Conservation (phyloP, 257 asterid genomes). For the Primulina huaijiensis region DNA sequence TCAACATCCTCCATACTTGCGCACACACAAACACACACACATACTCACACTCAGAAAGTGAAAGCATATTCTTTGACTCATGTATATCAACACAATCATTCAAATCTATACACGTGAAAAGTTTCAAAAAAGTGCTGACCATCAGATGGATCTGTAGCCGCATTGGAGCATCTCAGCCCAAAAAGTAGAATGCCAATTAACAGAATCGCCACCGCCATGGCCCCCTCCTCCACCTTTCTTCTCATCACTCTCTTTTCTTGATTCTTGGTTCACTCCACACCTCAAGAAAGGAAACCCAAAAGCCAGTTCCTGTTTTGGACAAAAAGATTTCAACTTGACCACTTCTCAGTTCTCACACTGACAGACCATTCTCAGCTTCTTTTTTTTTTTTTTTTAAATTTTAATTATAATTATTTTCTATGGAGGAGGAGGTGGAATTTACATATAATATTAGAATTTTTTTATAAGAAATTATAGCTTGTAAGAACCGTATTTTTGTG, state of each 20-base stretch:
- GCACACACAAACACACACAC: no score
- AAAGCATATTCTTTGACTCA: neutral
- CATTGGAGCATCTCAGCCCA: neutral
- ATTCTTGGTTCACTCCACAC: neutral
- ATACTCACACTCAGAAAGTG: neutral
- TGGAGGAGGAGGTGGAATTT: neutral
- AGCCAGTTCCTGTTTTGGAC: neutral
- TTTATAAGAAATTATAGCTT: no score
- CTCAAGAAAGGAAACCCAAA: neutral
- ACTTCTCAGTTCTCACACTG: no score
- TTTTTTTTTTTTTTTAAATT: no score
- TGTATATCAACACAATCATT: neutral
- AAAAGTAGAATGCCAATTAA: neutral
- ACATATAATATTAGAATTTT: no score
- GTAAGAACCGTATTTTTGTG: no score
- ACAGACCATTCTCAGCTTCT: no score
- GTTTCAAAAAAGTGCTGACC: neutral
- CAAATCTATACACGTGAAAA: neutral
- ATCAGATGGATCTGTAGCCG: neutral
- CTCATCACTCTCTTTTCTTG: neutral
- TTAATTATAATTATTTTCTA: no score
- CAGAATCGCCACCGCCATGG: neutral
- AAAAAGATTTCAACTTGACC: neutral
- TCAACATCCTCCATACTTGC: neutral
- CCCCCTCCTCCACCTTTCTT: neutral